Evolutionary conservation across 2,329 filamentous ascomycete species (phyloP).

Genomic region (Exophiala alcalophila): DNA sequence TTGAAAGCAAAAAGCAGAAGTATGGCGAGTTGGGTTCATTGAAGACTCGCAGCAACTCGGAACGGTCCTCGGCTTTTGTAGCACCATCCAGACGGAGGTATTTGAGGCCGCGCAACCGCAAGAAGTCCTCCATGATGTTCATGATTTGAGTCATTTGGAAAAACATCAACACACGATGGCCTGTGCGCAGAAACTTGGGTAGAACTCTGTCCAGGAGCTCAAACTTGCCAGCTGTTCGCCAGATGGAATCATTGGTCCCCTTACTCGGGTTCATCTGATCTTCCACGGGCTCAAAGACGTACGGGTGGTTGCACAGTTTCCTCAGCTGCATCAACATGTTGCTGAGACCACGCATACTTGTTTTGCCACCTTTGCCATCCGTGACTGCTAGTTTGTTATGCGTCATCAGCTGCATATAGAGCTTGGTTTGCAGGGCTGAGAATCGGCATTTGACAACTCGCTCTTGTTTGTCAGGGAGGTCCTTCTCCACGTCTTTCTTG

Average conservation of each 20-base stretch:
- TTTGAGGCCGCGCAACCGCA: conserved; percentile 75
- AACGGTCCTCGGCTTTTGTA: conserved; percentile 96
- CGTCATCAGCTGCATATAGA: conserved; percentile 96
- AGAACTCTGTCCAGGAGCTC: conserved; percentile 88
- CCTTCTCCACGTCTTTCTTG: conserved; percentile 99
- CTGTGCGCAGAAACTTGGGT: conserved; percentile 86
- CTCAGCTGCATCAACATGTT: conserved; percentile 99
- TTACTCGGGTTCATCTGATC: conserved; percentile 93
- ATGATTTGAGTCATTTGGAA: conserved; percentile 99
- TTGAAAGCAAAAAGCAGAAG: conserved; percentile 98
- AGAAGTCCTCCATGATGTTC: conserved; percentile 99
- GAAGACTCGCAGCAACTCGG: conserved; percentile 82
- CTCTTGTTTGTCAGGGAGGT: conserved; percentile 97
- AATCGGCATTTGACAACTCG: conserved; percentile 99
- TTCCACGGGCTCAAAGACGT: conserved; percentile 96
- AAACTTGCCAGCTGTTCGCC: conserved; percentile 96
- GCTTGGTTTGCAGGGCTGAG: conserved; percentile 84
- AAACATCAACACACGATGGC: conserved; percentile 97
- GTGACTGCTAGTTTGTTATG: conserved; percentile 93
- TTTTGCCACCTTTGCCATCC: conserved; percentile 93
- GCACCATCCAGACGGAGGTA: conserved; percentile 94
- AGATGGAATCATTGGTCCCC: conserved; percentile 86
- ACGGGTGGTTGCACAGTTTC: conserved; percentile 98
- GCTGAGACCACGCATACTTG: conserved; percentile 87
- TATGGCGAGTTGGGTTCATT: conserved; percentile 88